Conservation (phyloP, 2,329 filamentous ascomycete species). For the Magnaporthales sp. region DNA sequence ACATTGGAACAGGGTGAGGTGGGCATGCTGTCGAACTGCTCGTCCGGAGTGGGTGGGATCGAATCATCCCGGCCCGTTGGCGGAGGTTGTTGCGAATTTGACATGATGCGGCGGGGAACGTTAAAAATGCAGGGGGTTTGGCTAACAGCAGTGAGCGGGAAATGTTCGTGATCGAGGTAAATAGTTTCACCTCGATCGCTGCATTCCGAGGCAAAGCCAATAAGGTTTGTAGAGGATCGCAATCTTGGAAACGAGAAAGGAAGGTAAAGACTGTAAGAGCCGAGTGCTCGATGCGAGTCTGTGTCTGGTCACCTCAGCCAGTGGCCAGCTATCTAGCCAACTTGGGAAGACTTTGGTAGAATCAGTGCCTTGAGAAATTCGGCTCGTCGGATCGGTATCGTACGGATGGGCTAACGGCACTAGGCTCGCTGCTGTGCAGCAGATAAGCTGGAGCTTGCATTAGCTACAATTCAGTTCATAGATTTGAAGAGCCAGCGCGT, state of each 20-base stretch:
- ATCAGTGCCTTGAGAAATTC: neutral
- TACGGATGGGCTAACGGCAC: neutral
- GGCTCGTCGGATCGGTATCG: neutral
- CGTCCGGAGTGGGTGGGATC: conserved; percentile 37
- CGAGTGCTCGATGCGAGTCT: neutral
- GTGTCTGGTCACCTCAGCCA: neutral
- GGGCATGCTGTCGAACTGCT: conserved; percentile 29
- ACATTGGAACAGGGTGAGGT: conserved; percentile 29
- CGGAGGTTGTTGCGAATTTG: conserved; percentile 8
- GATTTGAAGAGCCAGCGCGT: neutral
- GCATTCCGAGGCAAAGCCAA: neutral
- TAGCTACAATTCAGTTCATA: neutral
- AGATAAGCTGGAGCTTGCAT: neutral
- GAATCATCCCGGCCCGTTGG: conserved; percentile 17
- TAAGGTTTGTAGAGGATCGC: neutral
- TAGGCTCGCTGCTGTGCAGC: neutral
- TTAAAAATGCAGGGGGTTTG: conserved; percentile 3
- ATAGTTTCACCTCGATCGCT: neutral
- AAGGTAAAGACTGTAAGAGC: neutral
- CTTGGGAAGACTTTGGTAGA: neutral
- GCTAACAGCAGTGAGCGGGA: neutral
- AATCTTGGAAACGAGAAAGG: neutral
- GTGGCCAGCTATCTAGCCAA: neutral
- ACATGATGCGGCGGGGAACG: conserved; percentile 14
- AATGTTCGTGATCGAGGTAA: neutral